Conservation (phyloP, 805 yeast genomes). For the Cyberlindnera amylophila region DNA sequence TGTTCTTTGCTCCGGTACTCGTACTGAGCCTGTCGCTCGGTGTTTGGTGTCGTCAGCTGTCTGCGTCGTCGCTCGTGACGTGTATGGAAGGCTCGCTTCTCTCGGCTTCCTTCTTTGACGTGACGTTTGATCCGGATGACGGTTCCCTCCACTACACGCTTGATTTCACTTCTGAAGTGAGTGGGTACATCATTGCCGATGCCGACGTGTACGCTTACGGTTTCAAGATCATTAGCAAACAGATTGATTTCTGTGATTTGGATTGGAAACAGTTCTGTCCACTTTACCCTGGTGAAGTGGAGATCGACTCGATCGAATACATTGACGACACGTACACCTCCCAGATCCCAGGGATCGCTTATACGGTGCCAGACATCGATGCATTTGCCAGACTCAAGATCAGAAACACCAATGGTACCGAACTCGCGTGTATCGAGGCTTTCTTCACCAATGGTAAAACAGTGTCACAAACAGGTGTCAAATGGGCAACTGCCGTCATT, state of each 20-base stretch:
- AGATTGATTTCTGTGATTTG: constrained; percentile 57
- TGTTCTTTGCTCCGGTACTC: too few species aligned
- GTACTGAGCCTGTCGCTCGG: neutral
- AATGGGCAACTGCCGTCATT: constrained; percentile 91
- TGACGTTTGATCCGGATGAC: constrained; percentile 69
- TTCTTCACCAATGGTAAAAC: constrained; percentile 83
- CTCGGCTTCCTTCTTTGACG: constrained; percentile 71
- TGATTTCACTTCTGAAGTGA: constrained; percentile 63
- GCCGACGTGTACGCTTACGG: constrained; percentile 85
- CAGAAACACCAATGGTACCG: constrained; percentile 47
- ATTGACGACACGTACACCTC: constrained; percentile 45
- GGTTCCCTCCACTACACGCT: constrained; percentile 64
- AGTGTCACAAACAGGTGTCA: constrained; percentile 88
- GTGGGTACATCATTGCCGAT: constrained; percentile 63
- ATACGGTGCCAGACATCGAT: constrained; percentile 88
- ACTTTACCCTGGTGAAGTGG: constrained; percentile 73
- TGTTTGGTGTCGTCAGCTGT: constrained; percentile 32
- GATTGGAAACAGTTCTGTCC: constrained; percentile 91
- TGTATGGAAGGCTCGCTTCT: constrained; percentile 78
- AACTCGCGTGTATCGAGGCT: constrained; percentile 91
- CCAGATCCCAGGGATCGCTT: constrained; percentile 80
- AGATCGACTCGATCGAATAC: constrained; percentile 67
- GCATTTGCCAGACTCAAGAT: constrained; percentile 74
- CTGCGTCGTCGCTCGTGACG: constrained; percentile 77
- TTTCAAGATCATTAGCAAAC: constrained; percentile 56